phyloP scores from a whole-genome alignment of 257 asterid species.

The Solanum sitiens region DNA sequence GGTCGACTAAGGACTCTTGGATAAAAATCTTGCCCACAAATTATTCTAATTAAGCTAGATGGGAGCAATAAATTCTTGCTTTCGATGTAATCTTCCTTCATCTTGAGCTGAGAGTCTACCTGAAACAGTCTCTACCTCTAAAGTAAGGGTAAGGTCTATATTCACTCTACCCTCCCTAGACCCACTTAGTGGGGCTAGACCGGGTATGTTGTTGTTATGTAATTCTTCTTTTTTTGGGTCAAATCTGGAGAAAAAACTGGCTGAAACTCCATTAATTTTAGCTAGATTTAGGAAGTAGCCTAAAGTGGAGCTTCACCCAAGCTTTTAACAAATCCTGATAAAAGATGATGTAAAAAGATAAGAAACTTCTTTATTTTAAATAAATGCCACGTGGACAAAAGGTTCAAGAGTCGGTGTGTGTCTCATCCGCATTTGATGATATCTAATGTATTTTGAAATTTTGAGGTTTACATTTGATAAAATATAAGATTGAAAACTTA shows the following conservation, averaged over 20 bases:
- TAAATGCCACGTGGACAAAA: neutral
- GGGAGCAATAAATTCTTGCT: neutral
- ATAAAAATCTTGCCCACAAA: neutral
- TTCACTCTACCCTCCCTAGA: neutral
- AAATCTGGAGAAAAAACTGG: neutral
- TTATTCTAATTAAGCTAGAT: neutral
- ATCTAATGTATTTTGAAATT: too few relatives aligned
- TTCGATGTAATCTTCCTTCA: neutral
- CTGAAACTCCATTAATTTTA: neutral
- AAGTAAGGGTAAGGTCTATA: neutral
- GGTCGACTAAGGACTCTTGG: neutral
- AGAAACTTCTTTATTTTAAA: neutral
- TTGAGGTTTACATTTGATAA: neutral
- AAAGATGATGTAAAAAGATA: neutral
- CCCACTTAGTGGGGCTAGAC: neutral
- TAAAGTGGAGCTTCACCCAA: neutral
- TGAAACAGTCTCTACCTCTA: neutral
- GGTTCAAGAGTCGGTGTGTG: neutral
- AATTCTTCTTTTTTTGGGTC: neutral
- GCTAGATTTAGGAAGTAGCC: neutral
- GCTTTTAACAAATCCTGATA: neutral
- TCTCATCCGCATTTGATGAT: neutral
- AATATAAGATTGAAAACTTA: neutral
- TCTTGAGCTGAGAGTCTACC: neutral
- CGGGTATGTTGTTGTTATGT: neutral